Evolutionary conservation across 768 basidiomycete genomes (phyloP).

Genomic region (Daedalea quercina): DNA sequence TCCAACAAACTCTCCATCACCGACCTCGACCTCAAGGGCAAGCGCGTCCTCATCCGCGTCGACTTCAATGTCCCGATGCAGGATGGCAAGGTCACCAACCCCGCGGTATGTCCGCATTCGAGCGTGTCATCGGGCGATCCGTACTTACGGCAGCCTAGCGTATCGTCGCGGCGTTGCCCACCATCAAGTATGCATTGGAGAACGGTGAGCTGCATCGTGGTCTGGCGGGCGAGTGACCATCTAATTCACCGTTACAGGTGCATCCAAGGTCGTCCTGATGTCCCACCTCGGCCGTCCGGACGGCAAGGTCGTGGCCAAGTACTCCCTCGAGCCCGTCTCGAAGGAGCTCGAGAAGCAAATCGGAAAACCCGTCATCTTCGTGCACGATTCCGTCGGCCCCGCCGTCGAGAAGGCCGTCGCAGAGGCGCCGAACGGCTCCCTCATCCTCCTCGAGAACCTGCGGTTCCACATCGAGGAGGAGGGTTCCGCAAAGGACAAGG

Average conservation of each 20-base stretch:
- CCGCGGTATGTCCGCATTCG: constrained; percentile 60
- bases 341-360: constrained; percentile 73
- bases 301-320: constrained; percentile 83
- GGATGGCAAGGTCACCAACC: constrained; percentile 91
- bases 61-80: constrained; percentile 95
- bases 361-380: constrained; percentile 68
- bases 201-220: constrained; percentile 42
- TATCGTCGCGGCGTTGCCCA: constrained; percentile 94
- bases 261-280: constrained; percentile 85
- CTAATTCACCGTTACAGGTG: constrained; percentile 40
- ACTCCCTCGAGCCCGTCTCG: constrained; percentile 85
- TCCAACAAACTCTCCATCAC: constrained; percentile 91
- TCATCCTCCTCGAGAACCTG: constrained; percentile 94
- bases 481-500: constrained; percentile 88
- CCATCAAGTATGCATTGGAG: constrained; percentile 88
- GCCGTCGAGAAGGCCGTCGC: constrained; percentile 78
- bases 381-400: constrained; percentile 79
- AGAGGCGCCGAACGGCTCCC: constrained; percentile 54
- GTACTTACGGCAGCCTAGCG: constrained; percentile 46
- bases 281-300: constrained; percentile 98
- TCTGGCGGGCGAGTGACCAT: background rate
- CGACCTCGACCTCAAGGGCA: constrained; percentile 81
- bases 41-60: constrained; percentile 89
- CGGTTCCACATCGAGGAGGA: constrained; percentile 99
- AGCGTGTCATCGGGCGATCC: background rate